Percentiles rank a stretch among this genome's conserved stretches.
phyloP scores from a whole-genome alignment of 257 asterid genomes.

The Orobanche coerulescens region DNA sequence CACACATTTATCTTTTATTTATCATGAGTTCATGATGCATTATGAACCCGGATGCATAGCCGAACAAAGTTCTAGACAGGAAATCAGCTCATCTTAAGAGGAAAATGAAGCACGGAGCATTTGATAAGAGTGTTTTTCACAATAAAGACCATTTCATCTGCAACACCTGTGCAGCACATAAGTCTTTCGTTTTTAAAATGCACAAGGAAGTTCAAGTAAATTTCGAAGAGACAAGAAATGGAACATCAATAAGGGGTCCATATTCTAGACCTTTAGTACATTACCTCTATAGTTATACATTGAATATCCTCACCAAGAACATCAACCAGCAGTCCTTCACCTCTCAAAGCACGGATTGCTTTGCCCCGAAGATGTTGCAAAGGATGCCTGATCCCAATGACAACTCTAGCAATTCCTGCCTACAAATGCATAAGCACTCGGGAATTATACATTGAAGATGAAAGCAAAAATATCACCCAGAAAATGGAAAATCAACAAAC shows the following conservation, averaged over 20 bases:
- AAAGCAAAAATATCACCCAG: slow-evolving; percentile 6
- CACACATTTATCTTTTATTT: too few relatives aligned
- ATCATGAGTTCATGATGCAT: too few relatives aligned
- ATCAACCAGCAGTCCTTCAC: slow-evolving; percentile 77
- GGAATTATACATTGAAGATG: slow-evolving; percentile 7
- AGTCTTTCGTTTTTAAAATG: not conserved
- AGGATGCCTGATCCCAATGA: slow-evolving; percentile 92
- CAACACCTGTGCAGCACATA: not conserved
- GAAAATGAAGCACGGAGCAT: slow-evolving; percentile 1
- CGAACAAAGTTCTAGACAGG: not conserved
- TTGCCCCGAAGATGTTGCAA: slow-evolving; percentile 81
- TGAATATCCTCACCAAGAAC: slow-evolving; percentile 85
- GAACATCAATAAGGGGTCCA: slow-evolving; percentile 3
- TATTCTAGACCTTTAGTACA: slow-evolving; percentile 1
- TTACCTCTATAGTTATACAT: slow-evolving; percentile 68
- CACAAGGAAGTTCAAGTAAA: not conserved
- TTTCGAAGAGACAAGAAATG: not conserved
- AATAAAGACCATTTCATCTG: slow-evolving; percentile 11
- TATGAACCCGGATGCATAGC: not conserved
- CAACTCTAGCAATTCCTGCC: slow-evolving; percentile 93
- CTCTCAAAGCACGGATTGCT: slow-evolving; percentile 73
- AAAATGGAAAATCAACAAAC: not conserved
- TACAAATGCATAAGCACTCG: slow-evolving; percentile 29
- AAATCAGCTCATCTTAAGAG: not conserved
- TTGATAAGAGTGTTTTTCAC: not conserved